Conservation (phyloP, 2,329 filamentous ascomycete species). For the Helicocarpus griseus region DNA sequence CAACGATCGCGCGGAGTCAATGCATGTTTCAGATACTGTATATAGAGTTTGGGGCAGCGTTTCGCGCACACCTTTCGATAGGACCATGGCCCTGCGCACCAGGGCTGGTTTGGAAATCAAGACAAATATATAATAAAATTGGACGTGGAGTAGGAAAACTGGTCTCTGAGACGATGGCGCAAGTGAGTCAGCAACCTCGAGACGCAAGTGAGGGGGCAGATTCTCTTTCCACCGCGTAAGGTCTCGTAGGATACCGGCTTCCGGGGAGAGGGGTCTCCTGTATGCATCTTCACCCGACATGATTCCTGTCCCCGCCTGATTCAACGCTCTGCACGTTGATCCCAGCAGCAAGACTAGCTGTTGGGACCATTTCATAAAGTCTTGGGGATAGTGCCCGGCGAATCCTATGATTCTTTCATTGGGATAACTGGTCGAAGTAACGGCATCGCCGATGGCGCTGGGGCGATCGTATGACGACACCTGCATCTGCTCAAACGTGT, state of each 20-base stretch:
- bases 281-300: neutral
- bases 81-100: neutral
- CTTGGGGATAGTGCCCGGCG: neutral
- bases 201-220: neutral
- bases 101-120: neutral
- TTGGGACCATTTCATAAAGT: conserved; percentile 1
- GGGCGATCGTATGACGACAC: neutral
- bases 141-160: neutral
- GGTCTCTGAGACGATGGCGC: neutral
- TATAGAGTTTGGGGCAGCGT: neutral
- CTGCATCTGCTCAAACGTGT: neutral
- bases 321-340: neutral
- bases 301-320: neutral
- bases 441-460: neutral
- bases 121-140: neutral
- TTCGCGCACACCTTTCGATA: neutral
- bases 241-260: neutral
- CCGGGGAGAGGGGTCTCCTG: neutral
- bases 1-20: neutral
- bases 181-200: neutral
- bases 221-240: neutral
- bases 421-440: neutral
- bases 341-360: neutral
- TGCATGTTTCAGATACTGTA: neutral
- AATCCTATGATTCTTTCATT: conserved; percentile 2